Base-by-base conservation (phyloP, 805 yeast species). In the Metschnikowia henanensis region DNA sequence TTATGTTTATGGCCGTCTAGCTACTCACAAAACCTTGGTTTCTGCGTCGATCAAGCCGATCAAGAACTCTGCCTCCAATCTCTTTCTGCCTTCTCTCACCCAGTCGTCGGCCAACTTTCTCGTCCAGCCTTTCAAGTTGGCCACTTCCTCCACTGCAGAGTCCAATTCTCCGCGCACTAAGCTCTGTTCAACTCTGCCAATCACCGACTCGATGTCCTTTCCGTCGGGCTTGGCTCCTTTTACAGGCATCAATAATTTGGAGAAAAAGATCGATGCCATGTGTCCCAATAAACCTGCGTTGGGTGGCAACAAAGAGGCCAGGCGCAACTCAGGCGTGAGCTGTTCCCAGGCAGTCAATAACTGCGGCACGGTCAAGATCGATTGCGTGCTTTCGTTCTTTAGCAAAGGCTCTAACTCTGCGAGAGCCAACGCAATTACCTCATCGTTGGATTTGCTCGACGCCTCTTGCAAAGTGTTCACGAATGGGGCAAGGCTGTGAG, bases 221-320 rank as follows among this genome's bases (percentile, higher is more conserved):
- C 95, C 95, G 34, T 65, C 59, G 13, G 95, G 90, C 56, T 67
- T 69, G 45, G 80, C 68, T 35, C 98, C 98, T 48, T 78, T 72
- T 62, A 90, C 94, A 22, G 85, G 75, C 57, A 88, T 76, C 57
- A 92, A 75, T 48, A 91, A 75, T 55, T 77, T 79, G 28, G 95
- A 84, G 61, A 91, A 86, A 7, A 89, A 43, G 52, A 76, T 73
- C 15, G 98, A 91, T 6, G 95, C 77, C 33, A 90, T 64, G 65
- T 94, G 97, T 23, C 97, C 98, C 56, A 92, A 78, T 42, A 94
- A 77, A 59, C 99, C 99, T 20, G 99, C 96, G 59, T 92, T 87
- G 55, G 95, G 95, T 43, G 98, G 97, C 49, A 91, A 78, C 55
- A 94, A 70, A 4, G 97, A 82, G 6, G 95, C 91, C 23, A 89